These are phyloP conservation scores for Podospora sp. DNA, from an alignment of 495 filamentous ascomycete genomes.

Conservation along the genomic window DNA sequence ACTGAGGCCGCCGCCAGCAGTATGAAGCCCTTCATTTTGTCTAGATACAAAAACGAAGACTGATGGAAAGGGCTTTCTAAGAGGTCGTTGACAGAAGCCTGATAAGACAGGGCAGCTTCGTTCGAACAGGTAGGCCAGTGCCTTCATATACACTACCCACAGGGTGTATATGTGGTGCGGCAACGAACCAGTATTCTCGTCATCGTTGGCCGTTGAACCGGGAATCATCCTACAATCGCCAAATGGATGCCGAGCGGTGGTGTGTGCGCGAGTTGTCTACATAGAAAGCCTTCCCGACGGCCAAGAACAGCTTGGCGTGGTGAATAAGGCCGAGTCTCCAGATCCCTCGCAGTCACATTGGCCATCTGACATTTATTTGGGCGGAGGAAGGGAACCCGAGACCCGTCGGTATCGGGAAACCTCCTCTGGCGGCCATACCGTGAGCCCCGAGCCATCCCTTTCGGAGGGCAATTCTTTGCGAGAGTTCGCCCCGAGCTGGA, in stretches of 20 bases:
- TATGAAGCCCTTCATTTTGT: conserved; percentile 33
- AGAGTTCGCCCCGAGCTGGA: not conserved
- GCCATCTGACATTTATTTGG: conserved; percentile 14
- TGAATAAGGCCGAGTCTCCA: conserved; percentile 13
- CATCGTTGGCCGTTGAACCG: conserved; percentile 7
- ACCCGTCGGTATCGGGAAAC: not conserved
- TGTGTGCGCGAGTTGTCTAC: conserved; percentile 10
- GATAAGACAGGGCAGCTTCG: not conserved
- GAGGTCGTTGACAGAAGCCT: not conserved
- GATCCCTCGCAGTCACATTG: conserved; percentile 15
- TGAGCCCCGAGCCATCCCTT: not conserved
- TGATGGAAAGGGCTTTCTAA: not conserved
- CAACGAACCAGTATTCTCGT: conserved; percentile 3
- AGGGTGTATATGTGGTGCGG: not conserved
- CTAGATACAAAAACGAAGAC: not conserved
- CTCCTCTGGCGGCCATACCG: not conserved
- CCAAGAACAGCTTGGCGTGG: conserved; percentile 14
- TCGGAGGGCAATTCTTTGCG: not conserved
- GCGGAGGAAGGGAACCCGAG: conserved; percentile 17
- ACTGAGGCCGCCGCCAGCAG: conserved; percentile 38
- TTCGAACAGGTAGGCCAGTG: not conserved
- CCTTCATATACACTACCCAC: conserved; percentile 1
- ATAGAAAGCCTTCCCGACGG: conserved; percentile 3
- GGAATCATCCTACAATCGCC: conserved; percentile 17
- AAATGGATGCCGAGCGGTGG: conserved; percentile 10